Evolutionary conservation across 2,329 filamentous ascomycete species (phyloP), one percentile per base, ranked within the genome.

Genomic region (Fusarium praegraminearum): DNA sequence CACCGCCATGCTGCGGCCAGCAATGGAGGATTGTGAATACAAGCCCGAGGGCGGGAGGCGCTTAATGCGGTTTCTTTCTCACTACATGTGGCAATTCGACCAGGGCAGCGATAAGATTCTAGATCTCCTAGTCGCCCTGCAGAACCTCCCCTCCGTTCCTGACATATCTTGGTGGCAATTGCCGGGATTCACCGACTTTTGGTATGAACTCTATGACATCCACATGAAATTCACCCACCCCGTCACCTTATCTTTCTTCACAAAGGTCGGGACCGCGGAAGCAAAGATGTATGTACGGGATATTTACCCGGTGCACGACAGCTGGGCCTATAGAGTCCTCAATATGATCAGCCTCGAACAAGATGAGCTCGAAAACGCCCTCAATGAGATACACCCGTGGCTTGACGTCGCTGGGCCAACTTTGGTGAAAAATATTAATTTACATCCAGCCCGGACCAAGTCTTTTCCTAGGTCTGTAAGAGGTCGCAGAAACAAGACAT

Each of bases 301-400:
- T 0, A 22, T 69, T 4, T 15, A 38, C 2, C 47, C 32, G 11
- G 8, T 62, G n/a, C 10, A 32, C 62, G 6, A 33, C 32, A 1
- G 20, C n/a, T 55, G 52, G 52, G 67, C 40, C 2, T 50, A 52
- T 22, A 41, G 26, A 3, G 35, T 24, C 7, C 24, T 69, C 8
- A 69, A 63, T 13, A 5, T 66, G 9, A 15, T 58, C 10, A 49
- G 45, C 7, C 1, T 7, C 3, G 18, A 26, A n/a, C 3, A 3
- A 0, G 1, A 20, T 0, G 18, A 45, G 2, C 7, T 62, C 1
- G 30, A 63, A 3, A 7, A 43, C 1, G 11, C 35, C 1, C 28
- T 67, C 3, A 15, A 44, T 2, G 24, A 43, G 30, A 59, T 70
- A 1, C 24, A 63, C 7, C 49, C 32, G 2, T 70, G 62, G 66